Conservation (phyloP, 2,329 filamentous ascomycete genomes). For the Trichoderma sp. region DNA sequence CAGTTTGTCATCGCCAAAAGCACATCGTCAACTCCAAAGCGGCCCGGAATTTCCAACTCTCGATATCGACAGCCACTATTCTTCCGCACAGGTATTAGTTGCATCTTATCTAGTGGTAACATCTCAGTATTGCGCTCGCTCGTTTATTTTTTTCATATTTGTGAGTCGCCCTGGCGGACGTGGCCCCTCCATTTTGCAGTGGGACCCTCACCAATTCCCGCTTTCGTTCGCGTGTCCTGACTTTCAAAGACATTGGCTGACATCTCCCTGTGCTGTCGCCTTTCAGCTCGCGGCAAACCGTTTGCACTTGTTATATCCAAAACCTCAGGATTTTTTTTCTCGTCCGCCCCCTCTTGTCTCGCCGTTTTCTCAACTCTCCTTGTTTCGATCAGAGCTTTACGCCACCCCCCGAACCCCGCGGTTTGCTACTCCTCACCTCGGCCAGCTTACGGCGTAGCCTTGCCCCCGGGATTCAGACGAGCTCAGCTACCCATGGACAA, state of each 20-base stretch:
- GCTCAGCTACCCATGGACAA: slow-evolving; percentile 16
- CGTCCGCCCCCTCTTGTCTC: neutral
- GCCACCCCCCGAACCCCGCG: slow-evolving; percentile 8
- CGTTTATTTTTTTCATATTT: slow-evolving; percentile 31
- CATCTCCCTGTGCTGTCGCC: slow-evolving; percentile 25
- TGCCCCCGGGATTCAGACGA: neutral
- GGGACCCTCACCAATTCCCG: slow-evolving; percentile 19
- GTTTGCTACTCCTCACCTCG: slow-evolving; percentile 10
- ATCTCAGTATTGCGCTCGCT: slow-evolving; percentile 33
- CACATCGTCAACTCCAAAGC: slow-evolving; percentile 20
- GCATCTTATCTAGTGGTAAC: slow-evolving; percentile 36
- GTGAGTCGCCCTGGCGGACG: slow-evolving; percentile 28
- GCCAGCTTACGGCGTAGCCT: neutral
- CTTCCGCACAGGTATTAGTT: slow-evolving; percentile 40
- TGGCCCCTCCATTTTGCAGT: slow-evolving; percentile 20
- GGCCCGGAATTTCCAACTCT: slow-evolving; percentile 23
- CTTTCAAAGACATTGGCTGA: slow-evolving; percentile 27
- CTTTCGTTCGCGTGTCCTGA: slow-evolving; percentile 24
- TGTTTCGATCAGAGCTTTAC: slow-evolving; percentile 10
- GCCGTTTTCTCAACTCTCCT: neutral
- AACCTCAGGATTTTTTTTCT: neutral
- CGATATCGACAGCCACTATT: slow-evolving; percentile 38
- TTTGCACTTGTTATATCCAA: slow-evolving; percentile 22
- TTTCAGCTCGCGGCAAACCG: slow-evolving; percentile 24
- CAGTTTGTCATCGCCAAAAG: slow-evolving; percentile 25